These are phyloP conservation scores for Ophiostoma montium DNA, from an alignment of 2,329 filamentous ascomycete genomes.

Conservation along the genomic window DNA sequence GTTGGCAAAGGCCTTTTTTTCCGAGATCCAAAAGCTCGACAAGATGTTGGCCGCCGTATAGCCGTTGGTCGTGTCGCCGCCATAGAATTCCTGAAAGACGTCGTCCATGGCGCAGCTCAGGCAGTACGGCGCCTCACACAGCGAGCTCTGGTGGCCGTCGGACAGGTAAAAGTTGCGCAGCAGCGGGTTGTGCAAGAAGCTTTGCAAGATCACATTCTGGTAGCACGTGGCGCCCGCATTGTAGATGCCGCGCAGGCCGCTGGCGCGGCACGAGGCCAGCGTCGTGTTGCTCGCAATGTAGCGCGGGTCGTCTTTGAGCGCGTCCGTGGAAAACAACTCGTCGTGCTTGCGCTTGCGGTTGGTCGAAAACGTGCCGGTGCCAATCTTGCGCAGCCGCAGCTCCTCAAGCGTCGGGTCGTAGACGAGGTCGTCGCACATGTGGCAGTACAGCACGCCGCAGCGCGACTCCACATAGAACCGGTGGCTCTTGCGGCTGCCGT, in stretches of 20 bases:
- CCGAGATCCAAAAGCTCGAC: slow-evolving; percentile 78
- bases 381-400: slow-evolving; percentile 55
- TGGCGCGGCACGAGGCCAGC: slow-evolving; percentile 52
- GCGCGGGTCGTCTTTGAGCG: slow-evolving; percentile 55
- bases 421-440: slow-evolving; percentile 69
- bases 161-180: slow-evolving; percentile 84
- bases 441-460: slow-evolving; percentile 62
- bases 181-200: slow-evolving; percentile 83
- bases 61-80: slow-evolving; percentile 66
- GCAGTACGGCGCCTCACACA: slow-evolving; percentile 52
- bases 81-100: slow-evolving; percentile 60
- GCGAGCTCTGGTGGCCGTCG: slow-evolving; percentile 69
- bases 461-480: slow-evolving; percentile 68
- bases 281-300: slow-evolving; percentile 69
- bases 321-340: slow-evolving; percentile 46
- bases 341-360: slow-evolving; percentile 64
- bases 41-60: slow-evolving; percentile 85
- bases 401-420: slow-evolving; percentile 73
- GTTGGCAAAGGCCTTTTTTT: slow-evolving; percentile 56
- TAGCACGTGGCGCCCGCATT: slow-evolving; percentile 99
- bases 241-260: slow-evolving; percentile 81
- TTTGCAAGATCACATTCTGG: slow-evolving; percentile 91
- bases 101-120: slow-evolving; percentile 59
- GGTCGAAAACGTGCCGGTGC: slow-evolving; percentile 49
- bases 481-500: slow-evolving; percentile 56